Base-by-base conservation (phyloP, 2,329 filamentous ascomycete species). In the Lojkania enalia region DNA sequence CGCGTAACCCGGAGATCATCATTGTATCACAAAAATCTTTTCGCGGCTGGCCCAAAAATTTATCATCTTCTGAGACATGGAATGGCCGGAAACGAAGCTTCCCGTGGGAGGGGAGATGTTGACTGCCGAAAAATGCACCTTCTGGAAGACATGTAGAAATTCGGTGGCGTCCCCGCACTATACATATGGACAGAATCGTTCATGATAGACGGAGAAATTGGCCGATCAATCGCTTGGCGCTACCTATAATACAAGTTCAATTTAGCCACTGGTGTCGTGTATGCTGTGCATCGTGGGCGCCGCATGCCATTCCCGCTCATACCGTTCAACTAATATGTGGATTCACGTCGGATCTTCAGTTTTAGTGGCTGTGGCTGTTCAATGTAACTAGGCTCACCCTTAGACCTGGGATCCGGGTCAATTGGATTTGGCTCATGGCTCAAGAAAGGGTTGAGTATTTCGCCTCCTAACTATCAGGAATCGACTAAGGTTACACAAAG, bases 381-480 rank as follows among this genome's bases (percentile, higher is more conserved):
- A 37, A 61, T 46, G 59, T 66, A 57, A 62, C 53, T 55, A 48
- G 54, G 42, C 48, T 57, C 49, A 57, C 59, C 58, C 64, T 58
- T 44, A 49, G 55, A 64, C 64, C 66, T 54, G 63, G 64, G 52
- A 51, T 45, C 42, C 47, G 66, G 63, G 59, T 55, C 43, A 35
- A 38, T 45, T 27, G 30, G 43, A 44, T 49, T 39, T 27, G 42
- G 18, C 36, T 41, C 47, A 19, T 40, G 45, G 44, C 48, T 49
- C 48, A 46, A 44, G 44, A 44, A 37, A 49, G 46, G 52, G 43
- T 33, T 36, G 39, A 43, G 37, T 19, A 12, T 33, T 39, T 53
- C 51, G 50, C 45, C 57, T 47, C 39, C 11, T 42, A 23, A 37
- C 19, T 32, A 20, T 46, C 37, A 40, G 37, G 45, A 19, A 48